Evolutionary conservation across 2,329 filamentous ascomycete genomes (phyloP).

Genomic region (Pezicula carpinea): DNA sequence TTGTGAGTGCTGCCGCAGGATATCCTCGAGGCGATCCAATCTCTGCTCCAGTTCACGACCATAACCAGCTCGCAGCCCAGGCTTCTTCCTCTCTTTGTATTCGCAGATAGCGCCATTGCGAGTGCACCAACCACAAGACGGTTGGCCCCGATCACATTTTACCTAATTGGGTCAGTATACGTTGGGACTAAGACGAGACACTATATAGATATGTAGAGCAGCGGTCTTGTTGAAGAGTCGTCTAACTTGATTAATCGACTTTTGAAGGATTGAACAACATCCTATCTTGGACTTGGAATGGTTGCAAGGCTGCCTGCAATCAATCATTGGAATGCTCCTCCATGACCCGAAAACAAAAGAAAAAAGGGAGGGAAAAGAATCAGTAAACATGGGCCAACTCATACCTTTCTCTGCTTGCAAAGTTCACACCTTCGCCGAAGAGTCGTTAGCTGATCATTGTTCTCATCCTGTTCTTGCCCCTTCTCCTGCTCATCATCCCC

Average conservation of each 20-base stretch:
- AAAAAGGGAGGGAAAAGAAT: too few relatives aligned
- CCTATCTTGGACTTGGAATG: too few relatives aligned
- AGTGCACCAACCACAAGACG: slow-evolving; percentile 64
- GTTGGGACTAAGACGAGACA: slow-evolving; percentile 8
- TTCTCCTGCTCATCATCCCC: slow-evolving; percentile 1
- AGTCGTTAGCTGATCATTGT: slow-evolving; percentile 23
- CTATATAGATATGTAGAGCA: background rate
- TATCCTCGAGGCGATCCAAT: slow-evolving; percentile 64
- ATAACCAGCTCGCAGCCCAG: slow-evolving; percentile 59
- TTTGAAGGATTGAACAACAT: too few relatives aligned
- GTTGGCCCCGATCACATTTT: slow-evolving; percentile 73
- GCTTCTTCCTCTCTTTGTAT: slow-evolving; percentile 66
- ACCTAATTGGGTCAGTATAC: slow-evolving; percentile 40
- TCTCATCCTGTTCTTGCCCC: slow-evolving; percentile 17
- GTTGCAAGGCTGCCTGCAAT: too few relatives aligned
- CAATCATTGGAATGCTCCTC: too few relatives aligned
- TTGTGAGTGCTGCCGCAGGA: slow-evolving; percentile 60
- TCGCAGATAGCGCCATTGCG: slow-evolving; percentile 60
- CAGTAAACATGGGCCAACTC: slow-evolving; percentile 9
- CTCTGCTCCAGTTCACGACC: slow-evolving; percentile 70
- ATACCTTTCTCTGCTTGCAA: slow-evolving; percentile 76
- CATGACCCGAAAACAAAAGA: too few relatives aligned
- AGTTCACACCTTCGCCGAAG: slow-evolving; percentile 59
- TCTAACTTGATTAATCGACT: too few relatives aligned
- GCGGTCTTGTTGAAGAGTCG: background rate